Evolutionary conservation across 768 basidiomycete genomes (phyloP), one percentile per base, ranked within the genome.

Genomic region (Postia placenta): DNA sequence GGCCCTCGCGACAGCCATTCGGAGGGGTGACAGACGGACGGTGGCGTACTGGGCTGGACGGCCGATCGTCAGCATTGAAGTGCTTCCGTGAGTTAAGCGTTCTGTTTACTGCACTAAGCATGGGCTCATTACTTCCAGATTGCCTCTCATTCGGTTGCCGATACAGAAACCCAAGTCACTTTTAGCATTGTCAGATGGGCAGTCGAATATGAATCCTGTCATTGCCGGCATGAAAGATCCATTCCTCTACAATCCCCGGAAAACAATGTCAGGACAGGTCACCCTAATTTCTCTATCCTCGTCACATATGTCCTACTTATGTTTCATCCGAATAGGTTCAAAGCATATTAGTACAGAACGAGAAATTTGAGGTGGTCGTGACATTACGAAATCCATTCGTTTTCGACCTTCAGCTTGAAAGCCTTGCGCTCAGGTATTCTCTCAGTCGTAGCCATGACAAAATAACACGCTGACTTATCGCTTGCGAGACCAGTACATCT

Each of bases 181-280:
- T 5, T 64, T 88, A 23, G 67, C 72, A 15, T 61, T 73, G 42
- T 68, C 64, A 42, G 47, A 57, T 36, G 69, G 69, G 11, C 68
- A 69, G 22, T 60, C 70, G 2, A 49, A 42, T 2, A 26, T 55
- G 3, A 68, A 67, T 23, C 74, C 82, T 2, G 70, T 84, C 42
- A 65, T 85, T 3, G 69, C 73, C 37, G 82, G 82, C 3, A 69
- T 72, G 25, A 78, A 75, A 19, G 87, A 93, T 62, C 85, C 89
- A 1, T 97, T 97, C 67, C 69, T 98, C 49, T 96, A 96, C 64
- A 93, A 97, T 63, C 95, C 95, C 2, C 74, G 94, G 49, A 82
- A 78, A 60, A 66, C 76, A 5, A 65, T 70, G 36, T 68, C 73
- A 25, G 72, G 73, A 14, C 82, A 83, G 73, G 87, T 89, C 37